Conservation (phyloP, 1,139 yeast species). For the Taiozyma sp. region DNA sequence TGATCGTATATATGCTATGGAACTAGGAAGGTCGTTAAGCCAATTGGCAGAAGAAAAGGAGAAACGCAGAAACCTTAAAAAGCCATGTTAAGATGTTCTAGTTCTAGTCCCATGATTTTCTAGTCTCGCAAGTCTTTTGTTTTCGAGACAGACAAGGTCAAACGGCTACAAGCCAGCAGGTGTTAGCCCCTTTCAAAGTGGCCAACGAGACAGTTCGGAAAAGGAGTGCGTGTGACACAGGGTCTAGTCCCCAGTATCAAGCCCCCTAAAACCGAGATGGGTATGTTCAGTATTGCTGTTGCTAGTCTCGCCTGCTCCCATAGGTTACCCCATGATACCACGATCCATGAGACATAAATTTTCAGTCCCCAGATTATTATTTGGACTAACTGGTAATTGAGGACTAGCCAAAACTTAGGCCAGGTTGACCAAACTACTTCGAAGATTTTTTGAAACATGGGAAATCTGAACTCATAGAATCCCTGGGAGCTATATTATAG, state of each 20-base stretch:
- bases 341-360: background rate
- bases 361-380: background rate
- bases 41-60: background rate
- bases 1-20: no score
- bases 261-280: background rate
- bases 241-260: no score
- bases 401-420: background rate
- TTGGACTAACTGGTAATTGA: background rate
- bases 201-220: background rate
- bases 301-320: background rate
- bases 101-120: background rate
- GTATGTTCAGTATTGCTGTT: background rate
- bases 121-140: background rate
- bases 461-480: no score
- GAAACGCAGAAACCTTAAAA: background rate
- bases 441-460: background rate
- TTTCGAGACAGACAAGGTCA: background rate
- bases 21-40: no score
- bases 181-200: background rate
- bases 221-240: background rate
- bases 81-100: background rate
- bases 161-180: background rate
- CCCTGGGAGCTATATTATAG: background rate
- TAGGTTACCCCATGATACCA: background rate
- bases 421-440: background rate